Percentiles rank a stretch among this genome's conserved stretches.
phyloP scores from a whole-genome alignment of 208 protist species.

The Acanthamoeba culbertsoni region DNA sequence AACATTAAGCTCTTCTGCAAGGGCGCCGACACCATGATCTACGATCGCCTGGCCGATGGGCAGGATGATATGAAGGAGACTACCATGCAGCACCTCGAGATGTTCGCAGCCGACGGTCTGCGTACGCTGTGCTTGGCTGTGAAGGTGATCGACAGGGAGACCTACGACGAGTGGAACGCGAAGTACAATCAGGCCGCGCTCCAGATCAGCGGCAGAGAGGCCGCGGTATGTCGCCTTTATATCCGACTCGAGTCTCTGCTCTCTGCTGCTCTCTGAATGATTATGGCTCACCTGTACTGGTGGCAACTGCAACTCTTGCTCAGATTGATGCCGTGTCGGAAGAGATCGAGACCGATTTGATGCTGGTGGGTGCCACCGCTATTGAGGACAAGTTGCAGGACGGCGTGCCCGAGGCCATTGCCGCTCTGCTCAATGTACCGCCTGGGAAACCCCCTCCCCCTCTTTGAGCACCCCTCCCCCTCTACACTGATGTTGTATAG shows the following conservation, averaged over 20 bases:
- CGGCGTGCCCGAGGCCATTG: constrained; percentile 86
- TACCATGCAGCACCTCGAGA: constrained; percentile 60
- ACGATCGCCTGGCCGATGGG: background rate
- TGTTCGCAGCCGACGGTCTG: constrained; percentile 74
- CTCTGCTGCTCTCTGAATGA: background rate
- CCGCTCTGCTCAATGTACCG: constrained; percentile 15
- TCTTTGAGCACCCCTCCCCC: background rate
- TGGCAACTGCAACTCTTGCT: too few species aligned
- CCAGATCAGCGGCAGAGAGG: constrained; percentile 32
- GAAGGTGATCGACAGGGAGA: constrained; percentile 53
- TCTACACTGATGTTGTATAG: background rate
- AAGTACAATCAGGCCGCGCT: constrained; percentile 57
- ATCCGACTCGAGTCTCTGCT: background rate
- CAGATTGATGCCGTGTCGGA: constrained; percentile 61
- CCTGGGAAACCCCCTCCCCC: background rate
- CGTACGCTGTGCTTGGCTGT: constrained; percentile 71
- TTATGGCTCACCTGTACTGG: background rate
- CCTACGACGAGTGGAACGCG: constrained; percentile 59
- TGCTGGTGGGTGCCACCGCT: constrained; percentile 91
- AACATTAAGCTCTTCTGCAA: constrained; percentile 76
- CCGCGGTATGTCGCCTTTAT: background rate
- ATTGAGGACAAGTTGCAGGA: constrained; percentile 98
- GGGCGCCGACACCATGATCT: constrained; percentile 79
- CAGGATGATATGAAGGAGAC: constrained; percentile 25
- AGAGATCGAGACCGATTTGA: constrained; percentile 88